A percentile compares a stretch with the other conserved stretches of the same genome.
phyloP scores from a whole-genome alignment of 225 moss, liverwort and hornwort genomes.

The Antitrichia curtipendula region DNA sequence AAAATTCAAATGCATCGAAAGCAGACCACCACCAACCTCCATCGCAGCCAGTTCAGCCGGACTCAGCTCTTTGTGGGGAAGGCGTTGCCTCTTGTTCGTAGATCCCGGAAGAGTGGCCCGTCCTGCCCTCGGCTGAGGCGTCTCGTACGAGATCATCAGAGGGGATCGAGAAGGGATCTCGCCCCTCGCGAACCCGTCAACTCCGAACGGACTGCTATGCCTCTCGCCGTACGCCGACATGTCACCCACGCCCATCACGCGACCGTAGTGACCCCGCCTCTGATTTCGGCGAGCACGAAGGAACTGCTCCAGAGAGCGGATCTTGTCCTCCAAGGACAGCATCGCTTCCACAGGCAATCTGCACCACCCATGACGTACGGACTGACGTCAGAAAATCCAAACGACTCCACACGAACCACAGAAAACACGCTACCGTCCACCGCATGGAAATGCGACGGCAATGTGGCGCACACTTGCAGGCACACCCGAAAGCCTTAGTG shows the following conservation, averaged over 20 bases:
- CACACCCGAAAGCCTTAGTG: neutral
- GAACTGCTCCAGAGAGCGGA: slow-evolving; percentile 92
- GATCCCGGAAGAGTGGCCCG: slow-evolving; percentile 40
- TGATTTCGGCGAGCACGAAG: slow-evolving; percentile 79
- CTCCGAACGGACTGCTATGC: slow-evolving; percentile 48
- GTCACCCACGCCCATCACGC: slow-evolving; percentile 76
- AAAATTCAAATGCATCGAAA: neutral
- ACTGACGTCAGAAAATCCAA: neutral
- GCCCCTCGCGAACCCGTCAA: slow-evolving; percentile 56
- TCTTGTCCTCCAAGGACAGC: slow-evolving; percentile 82
- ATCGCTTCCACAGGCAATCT: slow-evolving; percentile 87
- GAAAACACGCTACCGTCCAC: neutral
- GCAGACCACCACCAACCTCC: slow-evolving; percentile 44
- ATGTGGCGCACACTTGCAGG: neutral
- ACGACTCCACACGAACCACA: neutral
- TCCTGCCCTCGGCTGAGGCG: slow-evolving; percentile 49
- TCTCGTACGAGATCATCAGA: slow-evolving; percentile 65
- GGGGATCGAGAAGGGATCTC: slow-evolving; percentile 51
- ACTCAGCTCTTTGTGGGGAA: slow-evolving; percentile 53
- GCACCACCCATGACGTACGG: neutral
- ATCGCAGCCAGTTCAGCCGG: slow-evolving; percentile 83
- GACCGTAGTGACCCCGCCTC: slow-evolving; percentile 88
- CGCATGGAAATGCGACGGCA: neutral
- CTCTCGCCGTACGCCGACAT: slow-evolving; percentile 68
- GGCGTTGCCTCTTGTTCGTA: slow-evolving; percentile 75